Conservation (phyloP, 2,329 filamentous ascomycete genomes). For the Massarina eburnea region DNA sequence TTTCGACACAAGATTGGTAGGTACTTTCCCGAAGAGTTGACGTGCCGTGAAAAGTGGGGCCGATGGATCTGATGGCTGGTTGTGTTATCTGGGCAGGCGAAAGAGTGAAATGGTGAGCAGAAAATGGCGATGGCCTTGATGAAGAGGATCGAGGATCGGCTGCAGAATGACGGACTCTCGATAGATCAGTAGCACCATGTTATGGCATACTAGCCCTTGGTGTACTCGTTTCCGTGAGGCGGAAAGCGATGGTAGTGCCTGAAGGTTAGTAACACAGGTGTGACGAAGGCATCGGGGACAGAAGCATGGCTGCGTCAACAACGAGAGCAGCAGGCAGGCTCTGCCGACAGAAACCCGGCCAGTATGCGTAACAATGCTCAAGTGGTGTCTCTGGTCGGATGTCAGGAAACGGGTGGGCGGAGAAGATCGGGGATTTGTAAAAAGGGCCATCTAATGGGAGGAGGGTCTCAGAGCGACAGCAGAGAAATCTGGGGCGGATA, state of each 20-base stretch:
- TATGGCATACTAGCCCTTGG: slow-evolving; percentile 3
- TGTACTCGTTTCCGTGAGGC: slow-evolving; percentile 1
- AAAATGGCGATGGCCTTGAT: slow-evolving; percentile 6
- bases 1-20: slow-evolving; percentile 5
- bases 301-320: background rate
- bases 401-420: slow-evolving; percentile 14
- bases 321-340: background rate
- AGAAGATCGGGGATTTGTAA: slow-evolving; percentile 26
- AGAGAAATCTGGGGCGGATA: slow-evolving; percentile 8
- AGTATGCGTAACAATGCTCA: slow-evolving; percentile 18
- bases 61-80: background rate
- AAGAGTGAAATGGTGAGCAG: slow-evolving; percentile 4
- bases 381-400: slow-evolving; percentile 8
- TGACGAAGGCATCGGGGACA: background rate
- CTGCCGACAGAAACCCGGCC: slow-evolving; percentile 1
- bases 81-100: background rate
- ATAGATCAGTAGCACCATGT: slow-evolving; percentile 13
- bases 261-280: background rate
- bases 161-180: slow-evolving; percentile 13
- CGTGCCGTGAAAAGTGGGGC: background rate
- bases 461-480: background rate
- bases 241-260: background rate
- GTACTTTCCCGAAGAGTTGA: slow-evolving; percentile 1
- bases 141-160: slow-evolving; percentile 8
- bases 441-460: slow-evolving; percentile 2